Base-by-base conservation (phyloP, 1,139 yeast species). In the Blastobotrys persicus region DNA sequence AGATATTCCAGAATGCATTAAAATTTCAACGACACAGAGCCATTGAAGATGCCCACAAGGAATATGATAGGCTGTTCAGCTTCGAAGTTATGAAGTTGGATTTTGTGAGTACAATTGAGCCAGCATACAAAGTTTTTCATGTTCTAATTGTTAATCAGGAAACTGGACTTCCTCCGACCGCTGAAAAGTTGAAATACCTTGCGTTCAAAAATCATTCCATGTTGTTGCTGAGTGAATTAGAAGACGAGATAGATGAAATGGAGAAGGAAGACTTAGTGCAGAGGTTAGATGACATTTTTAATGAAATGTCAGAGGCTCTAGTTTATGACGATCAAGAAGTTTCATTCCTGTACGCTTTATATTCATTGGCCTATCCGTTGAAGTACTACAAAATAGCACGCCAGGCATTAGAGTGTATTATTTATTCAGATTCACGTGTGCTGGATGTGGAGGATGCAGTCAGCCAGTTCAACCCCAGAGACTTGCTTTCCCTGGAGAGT, bases 141-240 rank as follows among this genome's bases (percentile, higher is more conserved):
- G 9, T 23, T 23, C 31, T 6, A 6, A n/a, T 19, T 17, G n/a
- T 19, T 16, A 32, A 12, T 5, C 47, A 59, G 54, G 60, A 55
- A 46, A 53, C 66, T 14, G 63, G 64, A 11, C 54, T 79, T 11
- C 83, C 94, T 0, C 95, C 95, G 1, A 81, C 84, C 7, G 77
- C 88, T 28, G 83, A 83, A 58, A 76, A 83, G 6, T 72, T 92
- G 42, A 76, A 95, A 48, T 89, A 87, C 62, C 72, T 91, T 58
- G 85, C 86, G 0, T 83, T 82, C 64, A 76, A 96, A 56, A 92
- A 92, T 63, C 72, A 95, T 51, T 96, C 96, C 0, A 75, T 88
- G 55, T 73, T 88, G 35, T 78, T 82, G 54, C 75, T 85, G 50
- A 77, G 79, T 31, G 79, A 80, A 47, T 66, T 81, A 47, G 59